Evolutionary conservation across 2,329 filamentous ascomycete genomes (phyloP).

Genomic region (Pseudodiploospora longispora): DNA sequence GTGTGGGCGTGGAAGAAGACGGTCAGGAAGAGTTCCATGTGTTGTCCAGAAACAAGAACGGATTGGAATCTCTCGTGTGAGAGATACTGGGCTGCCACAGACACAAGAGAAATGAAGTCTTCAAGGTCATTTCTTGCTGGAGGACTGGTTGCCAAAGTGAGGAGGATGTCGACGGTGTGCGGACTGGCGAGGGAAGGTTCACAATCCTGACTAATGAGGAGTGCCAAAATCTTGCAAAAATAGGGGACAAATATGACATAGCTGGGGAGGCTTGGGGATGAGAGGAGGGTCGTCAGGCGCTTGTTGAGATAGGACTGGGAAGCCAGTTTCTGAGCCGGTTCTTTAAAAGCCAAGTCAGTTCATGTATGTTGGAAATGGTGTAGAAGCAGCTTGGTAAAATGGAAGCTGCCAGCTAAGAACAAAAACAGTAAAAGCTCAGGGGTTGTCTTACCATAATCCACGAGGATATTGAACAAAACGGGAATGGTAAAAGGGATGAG

Average conservation of each 20-base stretch:
- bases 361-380: background rate
- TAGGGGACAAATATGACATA: conserved; percentile 39
- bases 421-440: background rate
- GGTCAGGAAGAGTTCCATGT: conserved; percentile 36
- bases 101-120: conserved; percentile 43
- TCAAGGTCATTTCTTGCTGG: conserved; percentile 39
- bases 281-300: conserved; percentile 41
- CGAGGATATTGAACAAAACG: conserved; percentile 54
- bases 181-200: conserved; percentile 37
- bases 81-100: conserved; percentile 48
- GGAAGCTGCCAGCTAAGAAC: background rate
- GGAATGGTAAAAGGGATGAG: conserved; percentile 47
- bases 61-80: conserved; percentile 44
- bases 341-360: conserved; percentile 23
- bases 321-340: conserved; percentile 48
- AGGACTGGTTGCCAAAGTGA: conserved; percentile 38
- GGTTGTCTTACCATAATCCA: conserved; percentile 49
- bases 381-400: background rate
- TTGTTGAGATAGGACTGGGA: conserved; percentile 43
- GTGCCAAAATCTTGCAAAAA: conserved; percentile 47
- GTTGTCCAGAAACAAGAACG: conserved; percentile 32
- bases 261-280: conserved; percentile 33
- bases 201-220: conserved; percentile 45
- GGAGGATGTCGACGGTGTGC: conserved; percentile 39
- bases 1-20: conserved; percentile 41